These are phyloP conservation scores for Cucurbita maxima DNA, from an alignment of 306 rosid genomes.

Conservation along the genomic window DNA sequence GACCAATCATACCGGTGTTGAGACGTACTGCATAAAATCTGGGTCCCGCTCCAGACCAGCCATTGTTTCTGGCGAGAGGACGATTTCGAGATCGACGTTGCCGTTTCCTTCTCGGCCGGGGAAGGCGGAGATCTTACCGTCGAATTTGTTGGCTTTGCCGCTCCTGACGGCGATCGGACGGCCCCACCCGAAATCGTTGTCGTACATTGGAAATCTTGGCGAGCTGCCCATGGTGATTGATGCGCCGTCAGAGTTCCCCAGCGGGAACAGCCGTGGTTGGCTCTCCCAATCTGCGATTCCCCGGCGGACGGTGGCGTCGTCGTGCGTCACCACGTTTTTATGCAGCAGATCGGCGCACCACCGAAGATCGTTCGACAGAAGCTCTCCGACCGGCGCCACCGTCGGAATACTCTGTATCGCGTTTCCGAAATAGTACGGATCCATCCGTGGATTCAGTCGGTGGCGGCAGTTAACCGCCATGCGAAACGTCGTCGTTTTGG, in stretches of 20 bases:
- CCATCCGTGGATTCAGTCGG: constrained; percentile 5
- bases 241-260: constrained; percentile 14
- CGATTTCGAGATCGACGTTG: constrained; percentile 11
- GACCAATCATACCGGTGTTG: neutral
- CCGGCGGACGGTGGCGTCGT: constrained; percentile 11
- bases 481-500: constrained; percentile 11
- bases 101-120: constrained; percentile 12
- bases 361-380: constrained; percentile 4
- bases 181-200: constrained; percentile 16
- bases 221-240: constrained; percentile 16
- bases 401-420: constrained; percentile 17
- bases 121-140: constrained; percentile 17
- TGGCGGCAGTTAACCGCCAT: constrained; percentile 18
- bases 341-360: constrained; percentile 13
- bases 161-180: constrained; percentile 10
- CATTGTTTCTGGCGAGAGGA: constrained; percentile 12
- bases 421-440: constrained; percentile 9
- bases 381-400: constrained; percentile 3
- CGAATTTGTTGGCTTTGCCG: constrained; percentile 13
- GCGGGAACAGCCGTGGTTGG: constrained; percentile 7
- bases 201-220: constrained; percentile 15
- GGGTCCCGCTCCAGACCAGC: constrained; percentile 7
- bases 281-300: constrained; percentile 13
- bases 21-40: constrained; percentile 11
- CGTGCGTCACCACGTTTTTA: constrained; percentile 9